A percentile compares a stretch with the other conserved stretches of the same genome.
These are phyloP conservation scores for Trichophyton equinum DNA, from an alignment of 2,329 filamentous ascomycete species.

Conservation along the genomic window DNA sequence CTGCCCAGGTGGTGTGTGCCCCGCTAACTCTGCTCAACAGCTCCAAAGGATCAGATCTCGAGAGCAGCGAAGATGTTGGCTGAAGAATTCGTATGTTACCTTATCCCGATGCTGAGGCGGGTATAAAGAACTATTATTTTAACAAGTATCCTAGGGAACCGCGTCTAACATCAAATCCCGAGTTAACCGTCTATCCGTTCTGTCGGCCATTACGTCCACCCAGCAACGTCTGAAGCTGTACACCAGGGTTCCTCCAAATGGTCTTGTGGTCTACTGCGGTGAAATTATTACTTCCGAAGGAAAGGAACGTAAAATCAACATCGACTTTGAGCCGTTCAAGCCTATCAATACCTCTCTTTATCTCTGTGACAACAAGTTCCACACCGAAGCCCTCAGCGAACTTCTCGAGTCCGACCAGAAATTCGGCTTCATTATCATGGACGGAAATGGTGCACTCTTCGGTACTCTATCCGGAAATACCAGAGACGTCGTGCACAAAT, in stretches of 20 bases:
- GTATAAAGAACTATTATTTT: conserved; percentile 3
- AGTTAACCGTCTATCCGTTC: conserved; percentile 93
- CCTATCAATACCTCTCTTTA: conserved; percentile 99
- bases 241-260: conserved; percentile 96
- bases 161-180: conserved; percentile 99
- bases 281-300: conserved; percentile 99
- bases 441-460: conserved; percentile 95
- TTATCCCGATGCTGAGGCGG: neutral
- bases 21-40: conserved; percentile 34
- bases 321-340: conserved; percentile 99
- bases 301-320: conserved; percentile 99
- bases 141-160: conserved; percentile 54
- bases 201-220: conserved; percentile 96
- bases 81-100: conserved; percentile 81
- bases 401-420: conserved; percentile 97
- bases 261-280: conserved; percentile 96
- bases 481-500: conserved; percentile 92
- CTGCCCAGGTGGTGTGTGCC: neutral
- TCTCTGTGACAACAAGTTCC: conserved; percentile 99
- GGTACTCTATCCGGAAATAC: conserved; percentile 96
- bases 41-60: conserved; percentile 96
- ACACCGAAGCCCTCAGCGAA: conserved; percentile 93
- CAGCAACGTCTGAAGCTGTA: conserved; percentile 98
- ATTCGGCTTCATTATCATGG: conserved; percentile 99
- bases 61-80: conserved; percentile 98